Evolutionary conservation across 2,329 filamentous ascomycete species (phyloP), one percentile per base, ranked within the genome.

Genomic region (Chrysoporthe austroafricana): DNA sequence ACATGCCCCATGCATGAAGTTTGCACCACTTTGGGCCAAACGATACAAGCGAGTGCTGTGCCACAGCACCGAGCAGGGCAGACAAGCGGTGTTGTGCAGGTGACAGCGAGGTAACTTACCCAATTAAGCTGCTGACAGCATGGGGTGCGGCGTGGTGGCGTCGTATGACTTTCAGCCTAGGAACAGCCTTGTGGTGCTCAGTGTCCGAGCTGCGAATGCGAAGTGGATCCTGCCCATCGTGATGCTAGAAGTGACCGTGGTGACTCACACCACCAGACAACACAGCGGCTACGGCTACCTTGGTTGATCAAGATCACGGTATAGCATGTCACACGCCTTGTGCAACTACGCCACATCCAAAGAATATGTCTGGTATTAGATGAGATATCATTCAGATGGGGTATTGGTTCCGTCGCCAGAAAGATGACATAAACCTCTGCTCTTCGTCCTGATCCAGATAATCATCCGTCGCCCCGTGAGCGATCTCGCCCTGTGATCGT

Each of bases 381-480:
- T 16, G 5, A 34, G 18, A 8, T 58, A 26, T 58, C 11, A 48
- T 39, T 50, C 34, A 48, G 26, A 32, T 54, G 39, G 58, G 63
- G 16, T 63, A 58, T 62, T n/a, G 32, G 60, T 67, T 62, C 44
- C 58, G 62, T 16, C 66, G 58, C 62, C 68, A 68, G 39, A 68
- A 68, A 16, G 52, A 65, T 34, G 68, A 63, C 46, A 48, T 63
- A 54, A 68, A 69, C 9, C 32, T 66, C 34, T 65, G 58, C 59
- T 69, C 68, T 59, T 65, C 62, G 18, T 63, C 56, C 42, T 36
- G 39, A 50, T 66, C 46, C 21, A 58, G 21, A 16, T 63, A 26
- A 2, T 13, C 36, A 42, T 21, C 39, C 39, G 7, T 44, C 6
- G 5, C 46, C 48, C 48, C 18, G 36, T 39, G 14, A 44, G 58